These are phyloP conservation scores for Lagerstroemia speciosa DNA, from an alignment of 345 rosid genomes.

Conservation along the genomic window DNA sequence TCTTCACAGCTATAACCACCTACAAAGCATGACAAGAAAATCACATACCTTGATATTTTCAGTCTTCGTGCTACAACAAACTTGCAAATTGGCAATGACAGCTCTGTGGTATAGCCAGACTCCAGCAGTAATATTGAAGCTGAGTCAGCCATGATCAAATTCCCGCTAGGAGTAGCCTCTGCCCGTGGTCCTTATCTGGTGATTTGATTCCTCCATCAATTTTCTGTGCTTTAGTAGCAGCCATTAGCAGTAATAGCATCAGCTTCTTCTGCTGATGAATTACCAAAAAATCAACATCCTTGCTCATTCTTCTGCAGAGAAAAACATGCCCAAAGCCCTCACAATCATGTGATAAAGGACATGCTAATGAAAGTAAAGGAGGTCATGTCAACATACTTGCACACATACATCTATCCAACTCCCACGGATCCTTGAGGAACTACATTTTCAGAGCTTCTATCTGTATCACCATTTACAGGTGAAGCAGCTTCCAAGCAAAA, in stretches of 20 bases:
- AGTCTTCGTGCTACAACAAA: not conserved
- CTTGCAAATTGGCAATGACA: slow-evolving; percentile 22
- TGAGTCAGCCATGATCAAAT: slow-evolving; percentile 55
- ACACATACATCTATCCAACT: slow-evolving; percentile 11
- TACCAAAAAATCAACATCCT: slow-evolving; percentile 92
- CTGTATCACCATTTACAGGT: slow-evolving; percentile 85
- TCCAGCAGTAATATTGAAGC: slow-evolving; percentile 48
- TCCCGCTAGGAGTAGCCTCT: slow-evolving; percentile 96
- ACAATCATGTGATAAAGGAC: slow-evolving; percentile 4
- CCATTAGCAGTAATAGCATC: slow-evolving; percentile 94
- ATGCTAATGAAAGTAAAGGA: not conserved
- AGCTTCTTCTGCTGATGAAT: slow-evolving; percentile 98
- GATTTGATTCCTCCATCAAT: slow-evolving; percentile 81
- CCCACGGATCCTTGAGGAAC: slow-evolving; percentile 72
- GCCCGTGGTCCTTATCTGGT: slow-evolving; percentile 76
- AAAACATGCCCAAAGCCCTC: slow-evolving; percentile 9
- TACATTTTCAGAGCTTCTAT: slow-evolving; percentile 90
- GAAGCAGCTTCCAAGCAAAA: slow-evolving; percentile 86
- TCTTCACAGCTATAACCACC: slow-evolving; percentile 98
- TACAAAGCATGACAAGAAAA: slow-evolving; percentile 20
- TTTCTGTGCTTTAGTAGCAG: slow-evolving; percentile 96
- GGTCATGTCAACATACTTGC: not conserved
- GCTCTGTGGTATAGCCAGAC: slow-evolving; percentile 95
- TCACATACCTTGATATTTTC: not conserved
- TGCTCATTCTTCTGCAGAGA: slow-evolving; percentile 65